Percentiles rank a stretch among this genome's conserved stretches.
Evolutionary conservation across 306 rosid species (phyloP).

Genomic region (Rosa persica): DNA sequence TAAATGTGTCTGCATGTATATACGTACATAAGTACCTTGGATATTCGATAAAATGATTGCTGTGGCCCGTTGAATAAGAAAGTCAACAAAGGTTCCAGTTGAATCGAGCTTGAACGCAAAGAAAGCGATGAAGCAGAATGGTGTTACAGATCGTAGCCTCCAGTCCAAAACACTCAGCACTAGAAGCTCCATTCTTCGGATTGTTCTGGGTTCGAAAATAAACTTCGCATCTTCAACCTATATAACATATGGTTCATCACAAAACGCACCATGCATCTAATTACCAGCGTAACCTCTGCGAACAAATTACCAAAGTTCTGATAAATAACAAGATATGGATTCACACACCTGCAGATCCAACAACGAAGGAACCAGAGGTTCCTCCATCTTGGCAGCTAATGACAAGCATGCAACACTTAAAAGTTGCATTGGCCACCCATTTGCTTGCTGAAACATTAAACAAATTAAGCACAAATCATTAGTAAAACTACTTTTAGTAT

Average conservation of each 20-base stretch:
- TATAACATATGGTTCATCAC: not conserved
- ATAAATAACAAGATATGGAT: not conserved
- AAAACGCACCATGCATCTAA: not conserved
- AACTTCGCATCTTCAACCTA: constrained; percentile 83
- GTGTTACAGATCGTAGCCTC: constrained; percentile 96
- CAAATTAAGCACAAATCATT: not conserved
- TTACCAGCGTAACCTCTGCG: not conserved
- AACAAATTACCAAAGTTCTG: not conserved
- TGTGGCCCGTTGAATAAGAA: constrained; percentile 75
- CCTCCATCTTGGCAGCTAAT: constrained; percentile 98
- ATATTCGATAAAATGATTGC: constrained; percentile 74
- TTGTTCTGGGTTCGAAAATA: constrained; percentile 80
- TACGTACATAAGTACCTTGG: constrained; percentile 46
- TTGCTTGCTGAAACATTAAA: constrained; percentile 54
- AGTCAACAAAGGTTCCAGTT: constrained; percentile 52
- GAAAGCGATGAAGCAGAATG: constrained; percentile 79
- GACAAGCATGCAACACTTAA: constrained; percentile 91
- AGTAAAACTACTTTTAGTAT: not conserved
- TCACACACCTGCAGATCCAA: constrained; percentile 82
- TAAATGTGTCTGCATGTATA: not conserved
- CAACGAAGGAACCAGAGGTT: constrained; percentile 83
- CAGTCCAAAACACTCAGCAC: constrained; percentile 82
- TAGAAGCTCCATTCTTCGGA: constrained; percentile 82
- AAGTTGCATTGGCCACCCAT: constrained; percentile 95
- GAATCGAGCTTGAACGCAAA: constrained; percentile 87